Evolutionary conservation across 345 rosid genomes (phyloP), one percentile per base, ranked within the genome.

Genomic region (Citrus hindsii): DNA sequence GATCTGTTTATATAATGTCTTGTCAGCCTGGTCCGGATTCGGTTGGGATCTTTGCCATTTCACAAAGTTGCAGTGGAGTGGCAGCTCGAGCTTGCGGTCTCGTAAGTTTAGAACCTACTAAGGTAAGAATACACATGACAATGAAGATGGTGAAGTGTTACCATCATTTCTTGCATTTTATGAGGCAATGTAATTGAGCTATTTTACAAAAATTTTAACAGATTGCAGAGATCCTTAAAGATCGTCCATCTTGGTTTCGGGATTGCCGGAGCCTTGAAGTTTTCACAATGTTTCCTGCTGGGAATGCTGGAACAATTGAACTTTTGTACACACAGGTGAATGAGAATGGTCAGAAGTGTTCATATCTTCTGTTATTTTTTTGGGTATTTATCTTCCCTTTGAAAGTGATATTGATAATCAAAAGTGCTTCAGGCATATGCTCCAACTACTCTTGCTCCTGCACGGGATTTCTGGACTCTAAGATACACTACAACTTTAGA

Each of bases 11-110:
- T 74, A 69, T 53, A 30, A 27, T 74, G 51, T 12, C 75, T 77
- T 75, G 65, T 67, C 87, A 94, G 99, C 99, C 99, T 97, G 99
- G 99, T 97, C 99, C 99, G 98, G 99, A 97, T 92, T 97, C 97
- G 86, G 98, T 94, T 94, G 99, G 99, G 87, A 96, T 96, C 83
- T 92, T 94, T 93, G 97, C 99, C 82, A 97, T 97, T 85, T 97
- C 99, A 74, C 98, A 92, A 88, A 92, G 98, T 85, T 92, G 99
- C 79, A 90, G 92, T 87, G 99, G 99, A 77, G 99, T 96, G 91
- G 99, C 99, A 81, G 99, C 99, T 85, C 90, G 99, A 89, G 98
- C 99, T 79, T 96, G 99, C 51, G 97, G 99, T 90, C 98, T 96
- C 80, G 98, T 94, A 77, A 92, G 98, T 87, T 90, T 96, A 86